Percentiles rank a stretch among this genome's conserved stretches.
Evolutionary conservation across 208 protist species (phyloP).

Genomic region (Leishmania aethiopica): DNA sequence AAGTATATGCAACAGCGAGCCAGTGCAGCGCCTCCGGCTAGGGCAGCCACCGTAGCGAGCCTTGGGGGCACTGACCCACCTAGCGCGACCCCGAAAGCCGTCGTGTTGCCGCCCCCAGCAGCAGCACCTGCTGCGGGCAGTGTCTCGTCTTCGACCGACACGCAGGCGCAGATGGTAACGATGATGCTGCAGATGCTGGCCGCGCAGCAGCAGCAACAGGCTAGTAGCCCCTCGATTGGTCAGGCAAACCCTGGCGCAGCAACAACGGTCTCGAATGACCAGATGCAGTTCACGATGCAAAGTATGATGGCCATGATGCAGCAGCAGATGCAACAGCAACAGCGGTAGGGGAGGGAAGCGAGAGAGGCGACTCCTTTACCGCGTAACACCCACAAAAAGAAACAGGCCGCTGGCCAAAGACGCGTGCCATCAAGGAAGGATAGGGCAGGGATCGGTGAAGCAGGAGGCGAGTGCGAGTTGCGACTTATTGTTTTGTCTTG

Average conservation of each 20-base stretch:
- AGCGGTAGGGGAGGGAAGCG: neutral
- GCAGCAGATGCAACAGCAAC: conserved; percentile 23
- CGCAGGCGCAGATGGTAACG: conserved; percentile 36
- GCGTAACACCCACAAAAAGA: neutral
- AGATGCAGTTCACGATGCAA: conserved; percentile 30
- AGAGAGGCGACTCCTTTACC: neutral
- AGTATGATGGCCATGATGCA: conserved; percentile 51
- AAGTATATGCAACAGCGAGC: conserved; percentile 15
- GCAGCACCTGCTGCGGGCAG: conserved; percentile 10
- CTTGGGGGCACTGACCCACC: neutral
- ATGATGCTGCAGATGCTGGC: conserved; percentile 13
- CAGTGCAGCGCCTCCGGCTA: neutral
- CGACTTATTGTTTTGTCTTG: neutral
- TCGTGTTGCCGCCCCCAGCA: neutral
- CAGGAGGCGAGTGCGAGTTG: neutral
- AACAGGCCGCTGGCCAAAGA: neutral
- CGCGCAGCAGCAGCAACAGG: conserved; percentile 24
- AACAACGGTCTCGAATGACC: conserved; percentile 11
- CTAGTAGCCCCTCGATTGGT: neutral
- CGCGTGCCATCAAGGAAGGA: neutral
- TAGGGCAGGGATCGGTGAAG: neutral
- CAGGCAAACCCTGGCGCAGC: neutral
- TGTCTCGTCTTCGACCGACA: neutral
- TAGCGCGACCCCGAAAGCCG: neutral
- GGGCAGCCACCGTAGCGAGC: neutral